Evolutionary conservation across 495 filamentous ascomycete species (phyloP).

Genomic region (Lasiosphaeria miniovina): DNA sequence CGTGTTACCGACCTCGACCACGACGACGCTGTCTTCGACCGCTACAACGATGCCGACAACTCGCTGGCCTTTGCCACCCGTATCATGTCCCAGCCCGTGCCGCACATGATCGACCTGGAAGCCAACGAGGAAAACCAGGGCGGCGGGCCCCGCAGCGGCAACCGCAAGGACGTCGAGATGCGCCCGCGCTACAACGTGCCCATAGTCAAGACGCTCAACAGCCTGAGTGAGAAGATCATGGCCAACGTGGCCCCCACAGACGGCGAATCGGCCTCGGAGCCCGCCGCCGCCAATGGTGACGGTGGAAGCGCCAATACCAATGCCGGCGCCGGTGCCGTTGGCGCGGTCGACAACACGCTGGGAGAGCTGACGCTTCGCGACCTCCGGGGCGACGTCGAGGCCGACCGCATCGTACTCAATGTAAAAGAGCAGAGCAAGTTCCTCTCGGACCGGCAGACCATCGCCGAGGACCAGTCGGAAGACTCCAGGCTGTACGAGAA

Average conservation of each 20-base stretch:
- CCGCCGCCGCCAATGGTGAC: conserved; percentile 48
- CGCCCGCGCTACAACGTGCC: conserved; percentile 54
- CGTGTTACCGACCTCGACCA: conserved; percentile 71
- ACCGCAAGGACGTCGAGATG: conserved; percentile 85
- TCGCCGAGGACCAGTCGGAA: conserved; percentile 39
- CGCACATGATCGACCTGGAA: conserved; percentile 85
- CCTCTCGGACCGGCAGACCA: conserved; percentile 56
- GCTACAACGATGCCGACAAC: conserved; percentile 73
- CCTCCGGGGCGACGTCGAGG: conserved; percentile 68
- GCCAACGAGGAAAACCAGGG: conserved; percentile 89
- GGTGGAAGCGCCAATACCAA: conserved; percentile 55
- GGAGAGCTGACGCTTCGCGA: conserved; percentile 75
- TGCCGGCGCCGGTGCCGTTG: not conserved
- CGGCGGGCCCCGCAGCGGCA: conserved; percentile 62
- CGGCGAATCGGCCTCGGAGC: conserved; percentile 44
- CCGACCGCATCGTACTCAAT: conserved; percentile 75
- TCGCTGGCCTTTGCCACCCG: conserved; percentile 47
- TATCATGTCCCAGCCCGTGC: conserved; percentile 60
- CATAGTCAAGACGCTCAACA: conserved; percentile 83
- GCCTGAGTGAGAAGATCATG: conserved; percentile 85
- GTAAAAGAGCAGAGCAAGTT: conserved; percentile 81
- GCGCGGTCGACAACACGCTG: conserved; percentile 58
- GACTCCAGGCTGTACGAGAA: conserved; percentile 58
- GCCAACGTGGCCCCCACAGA: conserved; percentile 78
- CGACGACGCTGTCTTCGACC: conserved; percentile 73